Evolutionary conservation across 2,329 filamentous ascomycete species (phyloP).

Genomic region (Cadophora luteo-olivacea): DNA sequence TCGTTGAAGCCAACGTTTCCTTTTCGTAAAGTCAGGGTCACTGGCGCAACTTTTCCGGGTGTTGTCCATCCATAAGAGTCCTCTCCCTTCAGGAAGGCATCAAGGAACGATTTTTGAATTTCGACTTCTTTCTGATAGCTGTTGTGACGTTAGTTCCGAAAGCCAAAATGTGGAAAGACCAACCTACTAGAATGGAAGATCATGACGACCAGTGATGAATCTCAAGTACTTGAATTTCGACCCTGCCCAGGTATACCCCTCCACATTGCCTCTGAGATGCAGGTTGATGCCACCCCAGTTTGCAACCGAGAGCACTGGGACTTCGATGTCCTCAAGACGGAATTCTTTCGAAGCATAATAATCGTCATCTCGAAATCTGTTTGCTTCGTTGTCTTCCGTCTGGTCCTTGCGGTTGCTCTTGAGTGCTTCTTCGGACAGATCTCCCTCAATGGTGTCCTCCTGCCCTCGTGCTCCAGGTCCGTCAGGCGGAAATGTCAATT

Average conservation of each 20-base stretch:
- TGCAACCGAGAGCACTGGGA: neutral
- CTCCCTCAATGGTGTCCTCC: constrained; percentile 61
- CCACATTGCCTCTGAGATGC: neutral
- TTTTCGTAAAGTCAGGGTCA: neutral
- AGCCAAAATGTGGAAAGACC: neutral
- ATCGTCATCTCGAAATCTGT: neutral
- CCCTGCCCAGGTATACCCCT: neutral
- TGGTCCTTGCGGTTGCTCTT: constrained; percentile 15
- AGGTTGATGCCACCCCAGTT: neutral
- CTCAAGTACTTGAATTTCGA: neutral
- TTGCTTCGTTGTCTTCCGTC: neutral
- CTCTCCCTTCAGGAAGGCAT: neutral
- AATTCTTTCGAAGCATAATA: neutral
- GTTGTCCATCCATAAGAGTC: neutral
- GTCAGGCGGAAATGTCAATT: constrained; percentile 36
- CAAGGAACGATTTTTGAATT: neutral
- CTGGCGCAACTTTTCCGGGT: neutral
- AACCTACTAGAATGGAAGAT: neutral
- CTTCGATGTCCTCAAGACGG: neutral
- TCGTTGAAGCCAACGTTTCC: neutral
- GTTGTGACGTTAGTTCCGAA: neutral
- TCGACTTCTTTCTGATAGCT: neutral
- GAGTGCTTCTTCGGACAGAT: constrained; percentile 56
- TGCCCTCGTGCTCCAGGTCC: constrained; percentile 27
- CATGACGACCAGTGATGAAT: neutral